Base-by-base conservation (phyloP, 257 asterid species). In the Datura wrightii region DNA sequence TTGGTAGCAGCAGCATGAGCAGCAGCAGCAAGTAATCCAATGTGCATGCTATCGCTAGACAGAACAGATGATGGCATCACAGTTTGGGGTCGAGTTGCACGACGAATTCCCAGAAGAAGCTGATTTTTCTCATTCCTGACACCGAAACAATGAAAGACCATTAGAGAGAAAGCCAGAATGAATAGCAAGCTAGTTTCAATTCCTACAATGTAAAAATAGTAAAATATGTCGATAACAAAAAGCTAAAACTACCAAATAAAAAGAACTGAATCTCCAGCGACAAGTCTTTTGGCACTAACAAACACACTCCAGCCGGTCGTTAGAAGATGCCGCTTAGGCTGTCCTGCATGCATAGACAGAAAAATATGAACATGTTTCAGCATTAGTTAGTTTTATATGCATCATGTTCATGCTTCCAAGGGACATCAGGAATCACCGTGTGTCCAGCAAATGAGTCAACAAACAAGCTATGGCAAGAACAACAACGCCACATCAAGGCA, bases 1-100 rank as follows among this genome's bases (percentile, higher is more conserved):
- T 94, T 94, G 39, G 99, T 96, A 54, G 98, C 94, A 52, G 99
- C 98, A 86, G 99, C 99, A 90, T 96, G 99, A 90, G 99, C 99
- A 86, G 99, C 99, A 13, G 99, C 99, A 84, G 99, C 99, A 71
- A 96, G 97, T 80, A 96, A 91, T 85, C 99, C 99, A 84, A 96
- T 96, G 91, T 96, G 99, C 99, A 96, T 96, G 87, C 99, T 96
- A 87, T 96, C 99, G 82, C 98, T 94, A 66, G 99, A 96, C 65
- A 96, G 96, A 87, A 96, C 99, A 59, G 99, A 96, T 16, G 99
- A 96, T 42, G 99, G 99, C 99, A 96, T 96, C 89, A 96, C 97
- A 54, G 98, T 96, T 89, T 96, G 99, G 58, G 99, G 99, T 72
- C 98, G 91, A 79, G 88, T 92, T 79, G 99, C 97, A 72, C 97